phyloP scores from a whole-genome alignment of 73 alveolate genomes.

The Tetrahymena thermophila region DNA sequence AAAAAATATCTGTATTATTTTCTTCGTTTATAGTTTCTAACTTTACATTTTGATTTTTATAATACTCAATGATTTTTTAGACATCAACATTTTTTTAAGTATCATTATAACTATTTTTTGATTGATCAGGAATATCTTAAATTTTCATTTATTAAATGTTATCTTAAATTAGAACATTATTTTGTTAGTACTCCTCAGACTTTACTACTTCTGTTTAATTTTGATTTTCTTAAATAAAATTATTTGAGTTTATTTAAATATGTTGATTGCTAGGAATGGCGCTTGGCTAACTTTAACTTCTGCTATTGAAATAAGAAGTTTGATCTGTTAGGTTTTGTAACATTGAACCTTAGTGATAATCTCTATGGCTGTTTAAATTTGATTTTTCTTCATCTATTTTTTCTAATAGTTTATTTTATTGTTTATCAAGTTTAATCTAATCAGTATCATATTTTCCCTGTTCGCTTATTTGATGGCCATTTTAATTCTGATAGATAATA shows the following conservation, averaged over 20 bases:
- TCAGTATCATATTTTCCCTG: not conserved
- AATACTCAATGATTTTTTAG: not conserved
- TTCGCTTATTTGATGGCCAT: not conserved
- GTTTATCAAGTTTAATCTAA: not conserved
- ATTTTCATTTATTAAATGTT: not conserved
- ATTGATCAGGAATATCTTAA: not conserved
- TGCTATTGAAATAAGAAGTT: not conserved
- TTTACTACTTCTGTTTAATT: not conserved
- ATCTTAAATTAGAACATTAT: not conserved
- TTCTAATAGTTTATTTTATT: not conserved
- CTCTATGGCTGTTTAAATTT: not conserved
- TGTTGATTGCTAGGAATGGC: not conserved
- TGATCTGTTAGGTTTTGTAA: not conserved
- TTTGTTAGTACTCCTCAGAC: not conserved
- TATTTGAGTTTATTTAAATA: not conserved
- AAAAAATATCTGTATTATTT: not conserved
- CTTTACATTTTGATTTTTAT: not conserved
- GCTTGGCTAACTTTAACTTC: not conserved
- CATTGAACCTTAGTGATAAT: not conserved
- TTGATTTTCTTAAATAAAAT: not conserved
- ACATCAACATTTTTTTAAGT: not conserved
- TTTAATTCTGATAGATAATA: not conserved
- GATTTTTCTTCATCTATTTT: not conserved
- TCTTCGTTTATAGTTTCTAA: not conserved
- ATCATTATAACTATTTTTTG: not conserved